Base-by-base conservation (phyloP, 2,329 filamentous ascomycete species). In the Phialocephala subalpina region DNA sequence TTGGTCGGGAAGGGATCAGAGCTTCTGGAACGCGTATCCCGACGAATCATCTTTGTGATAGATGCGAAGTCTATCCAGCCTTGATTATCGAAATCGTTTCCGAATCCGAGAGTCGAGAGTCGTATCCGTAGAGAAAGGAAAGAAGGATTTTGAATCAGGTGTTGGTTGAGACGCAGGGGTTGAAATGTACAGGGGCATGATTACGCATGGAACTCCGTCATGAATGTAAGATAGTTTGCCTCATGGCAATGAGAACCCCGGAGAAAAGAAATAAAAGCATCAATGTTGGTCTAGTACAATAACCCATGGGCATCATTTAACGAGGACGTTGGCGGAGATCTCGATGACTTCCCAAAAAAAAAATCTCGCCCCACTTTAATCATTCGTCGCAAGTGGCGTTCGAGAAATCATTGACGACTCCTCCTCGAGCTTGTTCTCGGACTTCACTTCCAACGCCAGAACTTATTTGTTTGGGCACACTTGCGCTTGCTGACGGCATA, bases 341-440 rank as follows among this genome's bases (percentile, higher is more conserved):
- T 14, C 38, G 18, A 42, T 16, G 38, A 14, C 5, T 42, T 42
- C 38, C 29, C 29, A 33, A 33, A 33, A 9, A 33, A 33, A 9
- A 33, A 4, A 4, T 14, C 38, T n/a, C 12, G 47, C 49, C 27
- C 49, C 49, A 53, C 49, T 33, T 33, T 33, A 25, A 27, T 18
- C 11, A 7, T 11, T 53, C 49, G 49, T 53, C n/a, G 49, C 49
- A 29, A 29, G 49, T 53, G 49, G 49, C 49, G 49, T 53, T 53
- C 25, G 49, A 53, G 49, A 52, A 20, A 53, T 53, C 49, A 53
- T 53, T 33, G 49, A 53, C 49, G 9, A 27, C 25, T 16, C n/a
- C n/a, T n/a, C n/a, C n/a, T n/a, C n/a, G n/a, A n/a, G 5, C 14
- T 3, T 11, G 3, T 33, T 33, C 29, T 33, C 49, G 49, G 49